A percentile compares a stretch with the other conserved stretches of the same genome.
Conservation (phyloP, 1,139 yeast species). For the Debaryomyces singareniensis region DNA sequence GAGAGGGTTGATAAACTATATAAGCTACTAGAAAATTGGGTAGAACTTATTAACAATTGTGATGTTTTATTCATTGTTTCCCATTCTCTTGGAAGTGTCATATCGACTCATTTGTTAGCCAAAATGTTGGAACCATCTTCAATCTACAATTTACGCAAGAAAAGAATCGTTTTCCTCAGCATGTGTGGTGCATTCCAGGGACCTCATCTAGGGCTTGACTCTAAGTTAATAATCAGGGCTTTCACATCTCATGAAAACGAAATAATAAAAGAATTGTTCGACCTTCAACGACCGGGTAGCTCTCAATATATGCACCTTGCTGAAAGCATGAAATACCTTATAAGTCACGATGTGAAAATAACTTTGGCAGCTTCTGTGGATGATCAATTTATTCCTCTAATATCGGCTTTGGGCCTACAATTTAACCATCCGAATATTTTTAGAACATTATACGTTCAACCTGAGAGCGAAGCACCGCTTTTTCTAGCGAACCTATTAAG, state of each 20-base stretch:
- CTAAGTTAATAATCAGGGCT: conserved; percentile 42
- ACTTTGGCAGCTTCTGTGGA: conserved; percentile 42
- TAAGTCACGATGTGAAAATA: conserved; percentile 40
- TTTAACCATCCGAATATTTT: conserved; percentile 49
- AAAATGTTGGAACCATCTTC: conserved; percentile 13
- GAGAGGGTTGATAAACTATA: conserved; percentile 33
- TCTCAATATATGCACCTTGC: conserved; percentile 23
- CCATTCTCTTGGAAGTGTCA: conserved; percentile 41
- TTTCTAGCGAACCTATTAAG: conserved; percentile 27
- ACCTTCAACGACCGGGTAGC: conserved; percentile 34
- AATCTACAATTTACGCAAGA: conserved; percentile 2
- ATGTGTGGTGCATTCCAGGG: conserved; percentile 44
- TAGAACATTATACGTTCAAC: conserved; percentile 30
- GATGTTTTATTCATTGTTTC: conserved; percentile 41
- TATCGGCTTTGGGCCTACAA: conserved; percentile 38
- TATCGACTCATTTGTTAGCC: conserved; percentile 38
- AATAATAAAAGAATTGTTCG: conserved; percentile 42
- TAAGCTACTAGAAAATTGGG: conserved; percentile 40
- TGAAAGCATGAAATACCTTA: conserved; percentile 25
- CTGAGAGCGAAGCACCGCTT: conserved; percentile 19
- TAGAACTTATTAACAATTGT: conserved; percentile 21
- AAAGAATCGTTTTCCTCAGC: conserved; percentile 35
- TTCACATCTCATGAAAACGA: conserved; percentile 42
- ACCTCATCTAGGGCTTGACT: conserved; percentile 36
- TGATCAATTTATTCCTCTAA: conserved; percentile 41